Conservation (phyloP, 164 flowering plant genomes). For the Vitis cinerea region DNA sequence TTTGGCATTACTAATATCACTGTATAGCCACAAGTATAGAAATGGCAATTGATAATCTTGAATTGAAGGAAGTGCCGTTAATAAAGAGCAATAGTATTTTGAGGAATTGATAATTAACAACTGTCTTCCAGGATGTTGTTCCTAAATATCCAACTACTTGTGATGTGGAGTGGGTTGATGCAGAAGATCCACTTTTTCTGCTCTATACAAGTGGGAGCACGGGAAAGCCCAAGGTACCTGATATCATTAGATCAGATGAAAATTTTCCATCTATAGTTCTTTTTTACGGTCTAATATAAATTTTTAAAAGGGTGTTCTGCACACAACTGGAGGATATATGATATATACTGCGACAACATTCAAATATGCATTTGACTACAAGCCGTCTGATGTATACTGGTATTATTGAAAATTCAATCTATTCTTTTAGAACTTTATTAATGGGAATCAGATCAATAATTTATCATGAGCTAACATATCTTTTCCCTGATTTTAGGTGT, state of each 20-base stretch:
- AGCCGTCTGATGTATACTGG: conserved; percentile 92
- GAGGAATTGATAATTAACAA: background rate
- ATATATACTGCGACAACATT: conserved; percentile 93
- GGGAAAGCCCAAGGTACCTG: conserved; percentile 93
- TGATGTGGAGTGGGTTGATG: conserved; percentile 93
- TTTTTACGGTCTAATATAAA: background rate
- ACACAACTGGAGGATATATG: conserved; percentile 99
- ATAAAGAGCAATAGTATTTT: background rate
- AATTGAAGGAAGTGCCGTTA: too few relatives aligned
- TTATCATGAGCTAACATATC: background rate
- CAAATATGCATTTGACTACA: conserved; percentile 97
- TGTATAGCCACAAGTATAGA: too few relatives aligned
- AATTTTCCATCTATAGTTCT: background rate
- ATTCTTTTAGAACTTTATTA: conserved; percentile 1
- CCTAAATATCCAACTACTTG: conserved; percentile 68
- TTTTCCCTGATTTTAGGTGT: conserved; percentile 53
- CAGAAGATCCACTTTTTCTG: conserved; percentile 94
- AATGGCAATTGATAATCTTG: too few relatives aligned
- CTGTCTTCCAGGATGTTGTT: conserved; percentile 67
- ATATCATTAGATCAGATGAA: background rate
- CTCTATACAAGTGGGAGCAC: conserved; percentile 99
- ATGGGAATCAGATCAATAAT: background rate
- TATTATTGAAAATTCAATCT: conserved; percentile 23
- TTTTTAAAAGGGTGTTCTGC: conserved; percentile 82
- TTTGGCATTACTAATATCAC: too few relatives aligned